Conservation (phyloP, 176 grass and related monocot species). For the Leersia perrieri region DNA sequence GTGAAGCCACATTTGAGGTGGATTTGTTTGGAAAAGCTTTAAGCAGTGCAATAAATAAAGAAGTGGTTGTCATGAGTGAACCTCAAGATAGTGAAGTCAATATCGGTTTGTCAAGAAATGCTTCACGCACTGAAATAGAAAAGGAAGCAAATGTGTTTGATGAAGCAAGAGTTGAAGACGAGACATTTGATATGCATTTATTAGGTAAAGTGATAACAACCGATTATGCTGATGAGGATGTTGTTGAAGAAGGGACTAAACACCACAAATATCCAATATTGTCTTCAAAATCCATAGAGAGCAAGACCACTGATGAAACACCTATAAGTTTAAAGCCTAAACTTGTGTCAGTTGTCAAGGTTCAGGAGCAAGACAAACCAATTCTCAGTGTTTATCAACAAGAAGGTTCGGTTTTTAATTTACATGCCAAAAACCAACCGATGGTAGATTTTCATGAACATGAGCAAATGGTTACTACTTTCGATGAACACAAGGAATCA, state of each 20-base stretch:
- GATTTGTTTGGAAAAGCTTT: neutral
- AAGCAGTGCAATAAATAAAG: neutral
- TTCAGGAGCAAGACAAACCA: slow-evolving; percentile 6
- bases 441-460: neutral
- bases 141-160: neutral
- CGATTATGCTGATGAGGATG: neutral
- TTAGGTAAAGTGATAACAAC: neutral
- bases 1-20: neutral
- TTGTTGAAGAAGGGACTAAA: slow-evolving; percentile 19
- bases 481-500: slow-evolving; percentile 10
- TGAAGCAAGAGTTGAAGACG: neutral
- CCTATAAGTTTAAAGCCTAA: slow-evolving; percentile 15
- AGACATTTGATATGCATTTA: slow-evolving; percentile 18
- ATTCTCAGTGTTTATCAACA: neutral
- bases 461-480: neutral
- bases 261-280: neutral
- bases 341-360: neutral
- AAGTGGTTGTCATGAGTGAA: neutral
- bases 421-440: neutral
- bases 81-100: neutral
- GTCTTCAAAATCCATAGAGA: slow-evolving; percentile 24
- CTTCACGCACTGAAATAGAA: neutral
- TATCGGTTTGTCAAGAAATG: neutral
- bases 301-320: slow-evolving; percentile 20
- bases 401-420: neutral